These are phyloP conservation scores for Cardamine resedifolia DNA, from an alignment of 345 rosid genomes.

Conservation along the genomic window DNA sequence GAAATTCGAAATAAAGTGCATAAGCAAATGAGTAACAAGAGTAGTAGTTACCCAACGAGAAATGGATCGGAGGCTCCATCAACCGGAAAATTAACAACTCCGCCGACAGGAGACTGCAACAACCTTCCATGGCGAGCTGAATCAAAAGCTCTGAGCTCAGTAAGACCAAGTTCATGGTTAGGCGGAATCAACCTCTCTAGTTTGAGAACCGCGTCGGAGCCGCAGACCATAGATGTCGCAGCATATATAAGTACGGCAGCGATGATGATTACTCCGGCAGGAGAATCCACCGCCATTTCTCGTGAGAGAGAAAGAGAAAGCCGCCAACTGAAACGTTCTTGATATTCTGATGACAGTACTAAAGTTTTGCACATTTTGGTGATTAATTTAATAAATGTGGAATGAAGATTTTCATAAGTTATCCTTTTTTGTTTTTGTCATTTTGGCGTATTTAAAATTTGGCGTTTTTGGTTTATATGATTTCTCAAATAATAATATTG, in stretches of 20 bases:
- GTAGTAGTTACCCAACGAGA: constrained; percentile 74
- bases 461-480: constrained; percentile 3
- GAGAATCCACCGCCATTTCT: constrained; percentile 40
- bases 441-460: background rate
- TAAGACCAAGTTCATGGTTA: constrained; percentile 49
- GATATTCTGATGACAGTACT: constrained; percentile 38
- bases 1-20: constrained; percentile 4
- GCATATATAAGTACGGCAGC: constrained; percentile 28
- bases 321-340: constrained; percentile 37
- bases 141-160: constrained; percentile 68
- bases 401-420: constrained; percentile 10
- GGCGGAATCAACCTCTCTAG: constrained; percentile 64
- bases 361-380: constrained; percentile 17
- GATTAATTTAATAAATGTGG: constrained; percentile 14
- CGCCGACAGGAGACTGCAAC: constrained; percentile 57
- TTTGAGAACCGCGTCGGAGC: constrained; percentile 54
- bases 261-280: constrained; percentile 33
- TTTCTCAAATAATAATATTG: no score
- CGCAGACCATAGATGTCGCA: constrained; percentile 34
- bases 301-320: constrained; percentile 20
- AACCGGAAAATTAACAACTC: constrained; percentile 77
- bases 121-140: constrained; percentile 76
- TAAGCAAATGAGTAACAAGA: background rate
- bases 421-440: background rate
- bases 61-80: constrained; percentile 81